Conservation (phyloP, 2,329 filamentous ascomycete genomes). For the Colletotrichum gloeosporioides region DNA sequence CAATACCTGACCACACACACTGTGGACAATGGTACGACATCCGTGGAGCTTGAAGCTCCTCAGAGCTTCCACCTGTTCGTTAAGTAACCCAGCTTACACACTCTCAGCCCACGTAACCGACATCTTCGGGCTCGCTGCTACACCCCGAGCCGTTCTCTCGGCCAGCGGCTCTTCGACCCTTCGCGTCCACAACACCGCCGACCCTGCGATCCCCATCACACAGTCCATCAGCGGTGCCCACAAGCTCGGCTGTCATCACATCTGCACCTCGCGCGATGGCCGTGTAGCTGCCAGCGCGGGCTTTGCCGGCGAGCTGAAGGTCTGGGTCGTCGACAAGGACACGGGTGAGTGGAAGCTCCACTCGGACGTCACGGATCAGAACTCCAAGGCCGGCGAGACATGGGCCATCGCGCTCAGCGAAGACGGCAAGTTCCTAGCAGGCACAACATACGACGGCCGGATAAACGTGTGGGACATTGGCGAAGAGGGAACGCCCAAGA, state of each 20-base stretch:
- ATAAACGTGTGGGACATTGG: slow-evolving; percentile 86
- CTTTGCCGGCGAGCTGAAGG: slow-evolving; percentile 86
- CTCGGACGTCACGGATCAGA: slow-evolving; percentile 47
- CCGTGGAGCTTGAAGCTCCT: neutral
- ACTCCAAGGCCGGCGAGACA: slow-evolving; percentile 70
- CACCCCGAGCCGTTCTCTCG: slow-evolving; percentile 76
- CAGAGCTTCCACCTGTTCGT: neutral
- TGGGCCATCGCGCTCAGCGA: slow-evolving; percentile 90
- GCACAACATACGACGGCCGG: slow-evolving; percentile 84
- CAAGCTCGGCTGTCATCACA: slow-evolving; percentile 88
- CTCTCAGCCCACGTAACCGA: slow-evolving; percentile 78
- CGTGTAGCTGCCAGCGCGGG: slow-evolving; percentile 81
- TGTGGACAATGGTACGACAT: slow-evolving; percentile 76
- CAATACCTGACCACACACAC: slow-evolving; percentile 96
- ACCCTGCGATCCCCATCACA: slow-evolving; percentile 74
- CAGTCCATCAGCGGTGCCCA: slow-evolving; percentile 85
- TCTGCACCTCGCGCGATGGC: slow-evolving; percentile 74
- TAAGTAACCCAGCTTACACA: neutral
- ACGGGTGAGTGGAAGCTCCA: slow-evolving; percentile 58
- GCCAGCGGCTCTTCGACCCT: slow-evolving; percentile 85
- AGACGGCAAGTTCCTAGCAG: slow-evolving; percentile 84
- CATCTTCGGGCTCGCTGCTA: slow-evolving; percentile 84
- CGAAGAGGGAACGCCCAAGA: slow-evolving; percentile 63
- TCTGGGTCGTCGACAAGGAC: slow-evolving; percentile 73
- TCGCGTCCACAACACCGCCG: slow-evolving; percentile 77